Percentiles rank a stretch among this genome's conserved stretches.
phyloP scores from a whole-genome alignment of 306 rosid genomes.

The Canavalia ensiformis region DNA sequence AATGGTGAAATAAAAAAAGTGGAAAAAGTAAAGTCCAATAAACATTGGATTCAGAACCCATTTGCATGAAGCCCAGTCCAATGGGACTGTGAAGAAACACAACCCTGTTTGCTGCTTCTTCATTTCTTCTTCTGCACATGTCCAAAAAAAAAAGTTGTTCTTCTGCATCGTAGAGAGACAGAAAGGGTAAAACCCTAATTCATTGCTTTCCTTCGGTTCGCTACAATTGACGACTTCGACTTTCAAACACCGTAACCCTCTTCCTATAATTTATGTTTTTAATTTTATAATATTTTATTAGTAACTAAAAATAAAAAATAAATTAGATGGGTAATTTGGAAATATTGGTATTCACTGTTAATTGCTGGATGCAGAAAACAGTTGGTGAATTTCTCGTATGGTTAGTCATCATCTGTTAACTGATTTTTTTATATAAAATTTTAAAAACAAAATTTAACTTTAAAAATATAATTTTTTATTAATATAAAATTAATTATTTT shows the following conservation, averaged over 20 bases:
- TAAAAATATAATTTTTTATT: too few relatives aligned
- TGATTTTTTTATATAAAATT: background rate
- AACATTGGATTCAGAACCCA: background rate
- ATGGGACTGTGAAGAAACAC: background rate
- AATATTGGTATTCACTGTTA: conserved; percentile 1
- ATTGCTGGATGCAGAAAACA: background rate
- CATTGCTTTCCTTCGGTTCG: background rate
- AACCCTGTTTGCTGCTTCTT: too few relatives aligned
- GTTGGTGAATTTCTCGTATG: background rate
- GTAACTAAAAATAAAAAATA: background rate
- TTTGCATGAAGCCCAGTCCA: conserved; percentile 16
- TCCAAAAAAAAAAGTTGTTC: too few relatives aligned
- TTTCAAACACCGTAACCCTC: conserved; percentile 23
- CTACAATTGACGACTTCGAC: background rate
- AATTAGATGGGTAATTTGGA: background rate
- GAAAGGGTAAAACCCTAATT: conserved; percentile 33
- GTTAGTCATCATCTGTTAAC: background rate
- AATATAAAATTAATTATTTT: too few relatives aligned
- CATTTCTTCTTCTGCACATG: too few relatives aligned
- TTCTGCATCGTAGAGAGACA: too few relatives aligned
- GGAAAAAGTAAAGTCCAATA: too few relatives aligned
- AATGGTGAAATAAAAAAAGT: too few relatives aligned
- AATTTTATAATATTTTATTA: background rate
- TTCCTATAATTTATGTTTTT: background rate
- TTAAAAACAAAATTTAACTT: too few relatives aligned